These are phyloP conservation scores for Fonsecaea pedrosoi DNA, from an alignment of 2,329 filamentous ascomycete species.

Conservation along the genomic window DNA sequence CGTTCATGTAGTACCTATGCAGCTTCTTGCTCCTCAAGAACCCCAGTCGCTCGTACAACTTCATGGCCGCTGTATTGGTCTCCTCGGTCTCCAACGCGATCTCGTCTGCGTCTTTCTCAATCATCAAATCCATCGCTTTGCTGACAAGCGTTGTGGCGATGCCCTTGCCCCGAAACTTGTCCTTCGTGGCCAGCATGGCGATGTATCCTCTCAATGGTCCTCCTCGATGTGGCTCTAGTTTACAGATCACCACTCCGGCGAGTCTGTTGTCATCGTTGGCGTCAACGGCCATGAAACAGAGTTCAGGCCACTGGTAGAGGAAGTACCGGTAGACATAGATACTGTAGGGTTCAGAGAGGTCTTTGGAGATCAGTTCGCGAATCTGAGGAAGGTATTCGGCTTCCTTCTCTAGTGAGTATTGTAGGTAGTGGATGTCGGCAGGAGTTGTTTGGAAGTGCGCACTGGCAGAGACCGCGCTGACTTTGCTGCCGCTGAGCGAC, in stretches of 20 bases:
- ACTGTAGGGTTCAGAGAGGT: conserved; percentile 96
- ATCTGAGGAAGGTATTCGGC: conserved; percentile 80
- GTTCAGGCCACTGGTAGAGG: conserved; percentile 92
- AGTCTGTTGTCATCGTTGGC: conserved; percentile 68
- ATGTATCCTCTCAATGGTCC: conserved; percentile 93
- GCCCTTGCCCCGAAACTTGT: conserved; percentile 78
- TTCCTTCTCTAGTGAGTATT: conserved; percentile 66
- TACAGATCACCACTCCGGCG: conserved; percentile 91
- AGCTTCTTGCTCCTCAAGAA: conserved; percentile 92
- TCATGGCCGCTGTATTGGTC: conserved; percentile 86
- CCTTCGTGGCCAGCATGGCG: conserved; percentile 93
- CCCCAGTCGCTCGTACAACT: conserved; percentile 88
- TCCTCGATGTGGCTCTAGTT: conserved; percentile 86
- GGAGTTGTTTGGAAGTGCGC: conserved; percentile 33
- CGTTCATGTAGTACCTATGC: conserved; percentile 95
- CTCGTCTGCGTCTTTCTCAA: conserved; percentile 82
- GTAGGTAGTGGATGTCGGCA: conserved; percentile 59
- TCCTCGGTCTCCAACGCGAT: conserved; percentile 96
- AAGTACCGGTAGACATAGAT: conserved; percentile 99
- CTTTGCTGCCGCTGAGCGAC: conserved; percentile 9
- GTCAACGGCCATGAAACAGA: conserved; percentile 84
- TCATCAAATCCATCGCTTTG: conserved; percentile 90
- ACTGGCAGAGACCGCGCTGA: conserved; percentile 15
- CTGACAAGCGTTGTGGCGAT: conserved; percentile 90
- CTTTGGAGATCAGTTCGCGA: conserved; percentile 89